phyloP scores from a whole-genome alignment of 306 rosid species.

The Dryas drummondii region DNA sequence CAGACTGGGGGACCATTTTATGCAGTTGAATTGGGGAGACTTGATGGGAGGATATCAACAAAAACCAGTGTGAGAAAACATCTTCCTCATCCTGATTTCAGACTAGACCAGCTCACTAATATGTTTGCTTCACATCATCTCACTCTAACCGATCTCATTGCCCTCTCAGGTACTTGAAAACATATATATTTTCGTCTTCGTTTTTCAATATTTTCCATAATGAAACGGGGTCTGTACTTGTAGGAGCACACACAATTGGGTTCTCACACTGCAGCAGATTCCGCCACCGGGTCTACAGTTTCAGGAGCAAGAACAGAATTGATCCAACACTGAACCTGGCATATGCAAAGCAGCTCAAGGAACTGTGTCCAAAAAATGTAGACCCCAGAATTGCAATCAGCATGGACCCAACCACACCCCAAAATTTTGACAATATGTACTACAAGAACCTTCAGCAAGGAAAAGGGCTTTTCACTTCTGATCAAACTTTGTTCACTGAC shows the following conservation, averaged over 20 bases:
- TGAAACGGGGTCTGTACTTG: not conserved
- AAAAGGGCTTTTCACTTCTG: slow-evolving; percentile 74
- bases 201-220: too few relatives aligned
- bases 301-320: slow-evolving; percentile 49
- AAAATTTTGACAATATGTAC: slow-evolving; percentile 59
- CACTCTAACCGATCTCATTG: slow-evolving; percentile 56
- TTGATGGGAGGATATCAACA: slow-evolving; percentile 69
- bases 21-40: slow-evolving; percentile 72
- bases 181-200: too few relatives aligned
- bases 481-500: slow-evolving; percentile 61
- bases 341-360: slow-evolving; percentile 52
- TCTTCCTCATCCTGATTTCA: slow-evolving; percentile 63
- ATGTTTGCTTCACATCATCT: slow-evolving; percentile 75
- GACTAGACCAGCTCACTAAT: slow-evolving; percentile 36
- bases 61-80: slow-evolving; percentile 52
- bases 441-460: slow-evolving; percentile 84
- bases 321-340: slow-evolving; percentile 58
- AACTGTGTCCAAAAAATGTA: slow-evolving; percentile 53
- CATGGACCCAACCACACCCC: slow-evolving; percentile 65
- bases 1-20: slow-evolving; percentile 85
- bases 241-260: slow-evolving; percentile 92
- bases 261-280: slow-evolving; percentile 70
- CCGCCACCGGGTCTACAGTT: slow-evolving; percentile 51
- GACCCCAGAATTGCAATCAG: slow-evolving; percentile 55
- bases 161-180: slow-evolving; percentile 65